Evolutionary conservation across 202 grass and related monocot genomes (phyloP).

Genomic region (Panicum hallii): DNA sequence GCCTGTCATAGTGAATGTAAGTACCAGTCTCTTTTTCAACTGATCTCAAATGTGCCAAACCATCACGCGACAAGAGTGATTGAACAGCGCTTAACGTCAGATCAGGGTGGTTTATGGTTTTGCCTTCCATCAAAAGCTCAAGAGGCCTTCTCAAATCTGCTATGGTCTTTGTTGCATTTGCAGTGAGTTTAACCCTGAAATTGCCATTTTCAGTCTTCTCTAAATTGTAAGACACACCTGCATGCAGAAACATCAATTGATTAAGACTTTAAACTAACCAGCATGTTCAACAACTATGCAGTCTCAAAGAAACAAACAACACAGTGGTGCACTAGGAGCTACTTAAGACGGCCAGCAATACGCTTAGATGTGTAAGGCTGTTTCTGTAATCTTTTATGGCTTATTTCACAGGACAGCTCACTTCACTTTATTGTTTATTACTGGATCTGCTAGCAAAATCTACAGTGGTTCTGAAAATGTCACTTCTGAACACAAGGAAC

Average conservation of each 20-base stretch:
- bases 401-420: not conserved
- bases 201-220: conserved; percentile 74
- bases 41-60: conserved; percentile 61
- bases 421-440: conserved; percentile 19
- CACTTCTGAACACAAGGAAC: not conserved
- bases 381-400: not conserved
- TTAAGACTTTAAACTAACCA: conserved; percentile 30
- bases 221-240: conserved; percentile 83
- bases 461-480: not conserved
- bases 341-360: not conserved
- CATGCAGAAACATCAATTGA: conserved; percentile 39
- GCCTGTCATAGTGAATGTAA: conserved; percentile 80
- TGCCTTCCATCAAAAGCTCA: conserved; percentile 86
- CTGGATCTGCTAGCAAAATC: not conserved
- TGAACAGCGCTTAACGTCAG: conserved; percentile 66
- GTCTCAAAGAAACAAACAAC: conserved; percentile 37
- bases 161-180: conserved; percentile 90
- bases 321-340: not conserved
- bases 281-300: conserved; percentile 13
- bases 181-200: conserved; percentile 67
- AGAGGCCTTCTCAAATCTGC: conserved; percentile 85
- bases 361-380: not conserved
- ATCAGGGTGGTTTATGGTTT: conserved; percentile 75
- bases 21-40: conserved; percentile 79
- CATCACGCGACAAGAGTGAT: conserved; percentile 75